Percentiles rank a stretch among this genome's conserved stretches.
These are phyloP conservation scores for Monilinia fructicola DNA, from an alignment of 2,329 filamentous ascomycete genomes.

Conservation along the genomic window DNA sequence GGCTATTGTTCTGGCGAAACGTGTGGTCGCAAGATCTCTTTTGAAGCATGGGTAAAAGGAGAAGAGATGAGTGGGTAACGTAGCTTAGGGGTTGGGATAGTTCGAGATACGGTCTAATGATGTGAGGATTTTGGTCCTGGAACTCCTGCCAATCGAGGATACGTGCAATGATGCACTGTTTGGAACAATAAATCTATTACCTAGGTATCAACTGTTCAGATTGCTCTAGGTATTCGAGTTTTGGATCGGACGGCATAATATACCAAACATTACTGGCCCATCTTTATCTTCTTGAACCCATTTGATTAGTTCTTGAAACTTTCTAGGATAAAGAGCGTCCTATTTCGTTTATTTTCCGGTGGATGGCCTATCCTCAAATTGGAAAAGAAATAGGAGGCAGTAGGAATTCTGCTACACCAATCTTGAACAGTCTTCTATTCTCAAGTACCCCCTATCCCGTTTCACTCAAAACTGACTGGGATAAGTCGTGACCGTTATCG, in stretches of 20 bases:
- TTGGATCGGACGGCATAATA: no score
- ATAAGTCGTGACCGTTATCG: background rate
- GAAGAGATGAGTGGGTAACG: background rate
- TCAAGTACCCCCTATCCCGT: background rate
- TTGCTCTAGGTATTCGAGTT: no score
- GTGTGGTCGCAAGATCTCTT: conserved; percentile 8
- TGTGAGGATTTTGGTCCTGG: no score
- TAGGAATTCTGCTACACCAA: background rate
- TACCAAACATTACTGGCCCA: no score
- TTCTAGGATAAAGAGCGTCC: conserved; percentile 6
- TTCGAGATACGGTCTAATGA: no score
- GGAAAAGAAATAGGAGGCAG: background rate
- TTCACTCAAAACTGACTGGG: conserved; percentile 4
- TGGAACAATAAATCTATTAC: no score
- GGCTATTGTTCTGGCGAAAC: background rate
- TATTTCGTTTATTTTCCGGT: conserved; percentile 9
- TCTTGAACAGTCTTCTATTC: background rate
- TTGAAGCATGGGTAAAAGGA: background rate
- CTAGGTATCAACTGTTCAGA: no score
- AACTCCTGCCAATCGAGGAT: no score
- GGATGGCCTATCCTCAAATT: conserved; percentile 4
- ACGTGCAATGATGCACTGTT: no score
- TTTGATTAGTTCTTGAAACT: background rate
- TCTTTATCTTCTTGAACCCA: background rate
- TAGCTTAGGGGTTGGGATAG: no score